Percentiles rank a stretch among this genome's conserved stretches.
phyloP scores from a whole-genome alignment of 495 filamentous ascomycete species.

The Penicillium herquei region DNA sequence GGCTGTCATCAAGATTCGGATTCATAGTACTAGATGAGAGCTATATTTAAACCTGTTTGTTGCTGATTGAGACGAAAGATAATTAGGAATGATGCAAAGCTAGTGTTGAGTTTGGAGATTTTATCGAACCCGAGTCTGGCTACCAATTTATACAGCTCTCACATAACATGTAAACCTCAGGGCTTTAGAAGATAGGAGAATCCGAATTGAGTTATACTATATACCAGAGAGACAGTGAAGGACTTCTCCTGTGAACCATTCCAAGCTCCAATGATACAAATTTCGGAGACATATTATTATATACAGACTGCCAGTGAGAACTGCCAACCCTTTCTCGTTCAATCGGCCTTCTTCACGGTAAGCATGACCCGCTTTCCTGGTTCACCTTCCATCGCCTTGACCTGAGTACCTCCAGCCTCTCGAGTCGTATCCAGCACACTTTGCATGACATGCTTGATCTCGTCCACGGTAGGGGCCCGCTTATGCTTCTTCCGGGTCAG shows the following conservation, averaged over 20 bases:
- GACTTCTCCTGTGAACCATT: too few relatives aligned
- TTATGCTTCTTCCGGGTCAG: constrained; percentile 50
- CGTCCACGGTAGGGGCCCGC: constrained; percentile 38
- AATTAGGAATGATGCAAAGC: background rate
- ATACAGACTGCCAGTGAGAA: too few relatives aligned
- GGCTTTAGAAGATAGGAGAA: too few relatives aligned
- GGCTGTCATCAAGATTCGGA: constrained; percentile 11
- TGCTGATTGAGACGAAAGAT: background rate
- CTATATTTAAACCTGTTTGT: background rate
- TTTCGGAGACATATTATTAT: background rate
- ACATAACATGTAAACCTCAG: too few relatives aligned
- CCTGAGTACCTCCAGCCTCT: constrained; percentile 36
- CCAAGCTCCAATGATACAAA: background rate
- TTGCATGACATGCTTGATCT: constrained; percentile 43
- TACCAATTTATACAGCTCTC: too few relatives aligned
- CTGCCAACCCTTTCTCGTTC: background rate
- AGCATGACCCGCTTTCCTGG: constrained; percentile 40
- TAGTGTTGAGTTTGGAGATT: too few relatives aligned
- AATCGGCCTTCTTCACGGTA: constrained; percentile 39
- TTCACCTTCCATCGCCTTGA: constrained; percentile 43
- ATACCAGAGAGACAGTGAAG: too few relatives aligned
- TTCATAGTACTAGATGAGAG: background rate
- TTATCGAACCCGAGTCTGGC: too few relatives aligned
- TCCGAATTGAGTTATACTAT: too few relatives aligned
- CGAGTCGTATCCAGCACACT: constrained; percentile 33